Evolutionary conservation across 2,329 filamentous ascomycete genomes (phyloP).

Genomic region (Botrytis byssoidea): DNA sequence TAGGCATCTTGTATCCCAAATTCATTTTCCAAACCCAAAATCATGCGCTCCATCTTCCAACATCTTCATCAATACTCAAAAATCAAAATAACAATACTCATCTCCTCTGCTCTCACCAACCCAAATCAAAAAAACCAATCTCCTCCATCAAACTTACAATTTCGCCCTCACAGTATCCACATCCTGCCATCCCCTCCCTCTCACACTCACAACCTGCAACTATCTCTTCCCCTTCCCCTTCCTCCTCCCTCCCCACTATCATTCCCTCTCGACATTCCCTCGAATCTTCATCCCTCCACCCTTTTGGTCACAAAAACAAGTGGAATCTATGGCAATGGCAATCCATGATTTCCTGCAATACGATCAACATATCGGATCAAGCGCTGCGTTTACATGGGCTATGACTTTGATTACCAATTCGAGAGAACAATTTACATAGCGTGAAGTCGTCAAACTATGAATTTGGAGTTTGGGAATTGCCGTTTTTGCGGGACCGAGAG

Average conservation of each 20-base stretch:
- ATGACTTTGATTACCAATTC: not conserved
- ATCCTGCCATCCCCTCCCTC: not conserved
- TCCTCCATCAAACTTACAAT: not conserved
- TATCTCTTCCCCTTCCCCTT: not conserved
- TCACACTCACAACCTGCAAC: not conserved
- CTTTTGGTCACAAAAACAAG: not conserved
- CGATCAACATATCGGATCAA: not conserved
- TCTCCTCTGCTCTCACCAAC: too few relatives aligned
- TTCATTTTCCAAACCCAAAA: too few relatives aligned
- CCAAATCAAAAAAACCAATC: not conserved
- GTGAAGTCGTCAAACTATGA: accelerated
- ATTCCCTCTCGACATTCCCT: not conserved
- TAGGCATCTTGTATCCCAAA: too few relatives aligned
- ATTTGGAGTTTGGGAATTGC: not conserved
- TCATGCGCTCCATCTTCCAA: too few relatives aligned
- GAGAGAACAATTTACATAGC: not conserved
- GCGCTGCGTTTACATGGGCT: too few relatives aligned
- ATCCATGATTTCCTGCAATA: not conserved
- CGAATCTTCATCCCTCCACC: not conserved
- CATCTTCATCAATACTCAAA: too few relatives aligned
- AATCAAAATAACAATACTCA: too few relatives aligned
- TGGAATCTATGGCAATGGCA: not conserved
- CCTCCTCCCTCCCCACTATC: not conserved
- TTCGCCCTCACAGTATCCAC: not conserved
- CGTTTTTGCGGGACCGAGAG: too few relatives aligned